Evolutionary conservation across 768 basidiomycete genomes (phyloP).

Genomic region (Strobilomyces confusus): DNA sequence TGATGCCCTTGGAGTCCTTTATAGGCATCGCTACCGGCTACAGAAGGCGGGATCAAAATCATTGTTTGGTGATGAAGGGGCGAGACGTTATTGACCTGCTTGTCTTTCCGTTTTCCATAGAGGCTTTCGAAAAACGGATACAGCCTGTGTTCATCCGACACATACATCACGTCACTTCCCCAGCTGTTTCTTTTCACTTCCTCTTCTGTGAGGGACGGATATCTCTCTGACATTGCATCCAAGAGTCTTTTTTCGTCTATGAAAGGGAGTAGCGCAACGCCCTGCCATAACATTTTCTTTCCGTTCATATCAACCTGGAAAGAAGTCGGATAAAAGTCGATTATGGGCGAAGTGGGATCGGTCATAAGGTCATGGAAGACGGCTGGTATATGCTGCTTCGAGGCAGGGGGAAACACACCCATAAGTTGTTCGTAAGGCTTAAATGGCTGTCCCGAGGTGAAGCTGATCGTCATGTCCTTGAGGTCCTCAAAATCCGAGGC

Average conservation of each 20-base stretch:
- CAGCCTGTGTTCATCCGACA: constrained; percentile 77
- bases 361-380: constrained; percentile 88
- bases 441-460: constrained; percentile 82
- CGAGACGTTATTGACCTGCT: constrained; percentile 50
- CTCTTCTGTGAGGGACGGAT: constrained; percentile 66
- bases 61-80: neutral
- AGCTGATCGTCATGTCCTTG: constrained; percentile 72
- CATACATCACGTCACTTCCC: constrained; percentile 81
- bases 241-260: constrained; percentile 84
- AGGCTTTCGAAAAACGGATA: constrained; percentile 86
- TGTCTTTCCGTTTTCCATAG: constrained; percentile 83
- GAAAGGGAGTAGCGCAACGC: constrained; percentile 93
- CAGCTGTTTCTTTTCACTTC: constrained; percentile 81
- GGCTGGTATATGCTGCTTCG: constrained; percentile 83
- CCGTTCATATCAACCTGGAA: constrained; percentile 99
- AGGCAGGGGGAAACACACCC: constrained; percentile 92
- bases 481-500: constrained; percentile 89
- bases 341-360: constrained; percentile 82
- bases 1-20: constrained; percentile 70
- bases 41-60: constrained; percentile 15
- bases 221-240: constrained; percentile 71
- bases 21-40: constrained; percentile 76
- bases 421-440: constrained; percentile 97
- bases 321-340: constrained; percentile 89
- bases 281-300: constrained; percentile 99